A percentile compares a stretch with the other conserved stretches of the same genome.
These are phyloP conservation scores for Massarina eburnea DNA, from an alignment of 2,329 filamentous ascomycete genomes.

Conservation along the genomic window DNA sequence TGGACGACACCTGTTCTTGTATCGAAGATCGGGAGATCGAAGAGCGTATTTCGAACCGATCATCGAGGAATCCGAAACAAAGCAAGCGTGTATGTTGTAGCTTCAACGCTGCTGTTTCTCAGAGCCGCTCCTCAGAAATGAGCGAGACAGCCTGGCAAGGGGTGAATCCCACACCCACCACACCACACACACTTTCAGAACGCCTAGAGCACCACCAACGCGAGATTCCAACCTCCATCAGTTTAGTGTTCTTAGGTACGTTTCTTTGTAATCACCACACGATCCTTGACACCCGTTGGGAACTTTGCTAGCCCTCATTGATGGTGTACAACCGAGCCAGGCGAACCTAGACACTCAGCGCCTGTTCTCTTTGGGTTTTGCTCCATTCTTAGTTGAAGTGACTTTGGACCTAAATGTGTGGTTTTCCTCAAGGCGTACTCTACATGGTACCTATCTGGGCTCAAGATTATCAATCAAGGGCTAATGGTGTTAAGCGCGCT, in stretches of 20 bases:
- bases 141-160: slow-evolving; percentile 1
- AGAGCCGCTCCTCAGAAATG: slow-evolving; percentile 1
- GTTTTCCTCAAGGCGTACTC: not conserved
- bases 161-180: slow-evolving; percentile 4
- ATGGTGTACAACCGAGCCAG: not conserved
- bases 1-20: not conserved
- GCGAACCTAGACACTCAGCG: not conserved
- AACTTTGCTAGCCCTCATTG: not conserved
- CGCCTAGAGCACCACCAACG: slow-evolving; percentile 3
- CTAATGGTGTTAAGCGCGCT: not conserved
- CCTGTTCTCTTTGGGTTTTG: not conserved
- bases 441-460: slow-evolving; percentile 4
- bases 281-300: not conserved
- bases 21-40: not conserved
- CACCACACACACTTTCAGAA: not conserved
- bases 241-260: slow-evolving; percentile 1
- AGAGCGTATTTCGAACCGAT: not conserved
- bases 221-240: slow-evolving; percentile 4
- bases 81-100: not conserved
- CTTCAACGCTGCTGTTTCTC: not conserved
- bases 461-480: slow-evolving; percentile 6
- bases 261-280: not conserved
- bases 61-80: not conserved
- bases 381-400: not conserved
- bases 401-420: not conserved